Evolutionary conservation across 805 yeast genomes (phyloP), one percentile per base, ranked within the genome.

Genomic region (Starmera caribaea): DNA sequence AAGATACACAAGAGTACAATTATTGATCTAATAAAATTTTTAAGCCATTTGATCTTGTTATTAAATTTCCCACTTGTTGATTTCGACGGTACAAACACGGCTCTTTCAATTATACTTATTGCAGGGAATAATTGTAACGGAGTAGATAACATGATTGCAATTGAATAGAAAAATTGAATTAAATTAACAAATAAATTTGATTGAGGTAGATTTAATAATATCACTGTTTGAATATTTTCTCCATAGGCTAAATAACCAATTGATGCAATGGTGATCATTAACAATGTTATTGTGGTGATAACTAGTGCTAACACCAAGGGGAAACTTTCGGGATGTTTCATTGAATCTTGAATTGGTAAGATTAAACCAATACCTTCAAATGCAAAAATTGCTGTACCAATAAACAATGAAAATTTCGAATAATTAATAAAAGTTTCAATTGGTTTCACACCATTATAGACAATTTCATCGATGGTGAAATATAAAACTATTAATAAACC

Each of bases 371-470:
- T 82, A 1, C 94, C 94, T 61, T 84, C 94, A 54, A 82, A 84
- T n/a, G 92, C 87, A 64, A 84, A 84, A 27, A 84, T 83, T 2
- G 90, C 89, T 7, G 84, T 85, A 8, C 94, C 94, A 38, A 83
- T 77, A 52, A 83, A 83, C 36, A 84, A 59, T 0, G 90, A 75
- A 69, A 85, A 83, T 38, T 69, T 69, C 5, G 69, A 64, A 27
- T 63, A 44, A 55, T 82, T 82, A 60, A 82, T 71, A 29, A 60
- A 55, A 37, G 59, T 57, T 16, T 66, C 64, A 28, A 82, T 66
- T 3, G 73, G 77, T 8, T 64, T 65, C 1, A 78, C 78, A 1
- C 79, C 76, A 40, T 62, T 55, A 0, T 47, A 41, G 16, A 64
- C 42, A 53, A 79, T 57, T 47, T 78, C 77, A 41, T 53, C 38